Conservation (phyloP, 345 rosid species). For the Citrus reticulata region DNA sequence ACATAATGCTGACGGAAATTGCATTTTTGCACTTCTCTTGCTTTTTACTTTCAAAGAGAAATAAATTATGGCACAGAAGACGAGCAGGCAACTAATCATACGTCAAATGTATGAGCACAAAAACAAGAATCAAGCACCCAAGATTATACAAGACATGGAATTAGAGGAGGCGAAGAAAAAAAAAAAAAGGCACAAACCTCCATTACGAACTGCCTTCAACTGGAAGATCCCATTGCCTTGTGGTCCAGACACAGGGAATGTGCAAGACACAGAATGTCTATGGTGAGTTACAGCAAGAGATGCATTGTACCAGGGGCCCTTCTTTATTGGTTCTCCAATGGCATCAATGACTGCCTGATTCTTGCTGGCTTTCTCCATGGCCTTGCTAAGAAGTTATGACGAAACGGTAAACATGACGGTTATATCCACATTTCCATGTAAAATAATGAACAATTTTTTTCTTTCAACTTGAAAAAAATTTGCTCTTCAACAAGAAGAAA, state of each 20-base stretch:
- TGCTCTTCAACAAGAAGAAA: background rate
- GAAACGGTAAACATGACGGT: background rate
- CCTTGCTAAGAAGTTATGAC: constrained; percentile 55
- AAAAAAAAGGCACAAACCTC: constrained; percentile 38
- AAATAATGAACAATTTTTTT: background rate
- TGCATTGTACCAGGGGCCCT: constrained; percentile 97
- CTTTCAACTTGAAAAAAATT: background rate
- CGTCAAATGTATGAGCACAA: background rate
- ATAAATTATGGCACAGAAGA: too few relatives aligned
- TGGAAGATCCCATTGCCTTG: constrained; percentile 69
- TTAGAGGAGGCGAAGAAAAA: background rate
- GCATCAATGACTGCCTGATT: constrained; percentile 68
- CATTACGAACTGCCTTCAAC: constrained; percentile 79
- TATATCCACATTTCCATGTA: background rate
- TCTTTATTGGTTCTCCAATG: constrained; percentile 84
- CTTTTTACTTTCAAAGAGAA: too few relatives aligned
- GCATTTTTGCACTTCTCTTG: background rate
- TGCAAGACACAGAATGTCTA: constrained; percentile 85
- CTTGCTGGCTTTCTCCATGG: constrained; percentile 78
- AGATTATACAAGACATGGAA: background rate
- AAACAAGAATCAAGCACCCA: background rate
- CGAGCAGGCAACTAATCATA: too few relatives aligned
- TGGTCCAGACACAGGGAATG: constrained; percentile 87
- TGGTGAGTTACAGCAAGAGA: constrained; percentile 91
- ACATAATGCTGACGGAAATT: background rate